Base-by-base conservation (phyloP, 352 stramenopile species). In the Phytophthora niederhauseri region DNA sequence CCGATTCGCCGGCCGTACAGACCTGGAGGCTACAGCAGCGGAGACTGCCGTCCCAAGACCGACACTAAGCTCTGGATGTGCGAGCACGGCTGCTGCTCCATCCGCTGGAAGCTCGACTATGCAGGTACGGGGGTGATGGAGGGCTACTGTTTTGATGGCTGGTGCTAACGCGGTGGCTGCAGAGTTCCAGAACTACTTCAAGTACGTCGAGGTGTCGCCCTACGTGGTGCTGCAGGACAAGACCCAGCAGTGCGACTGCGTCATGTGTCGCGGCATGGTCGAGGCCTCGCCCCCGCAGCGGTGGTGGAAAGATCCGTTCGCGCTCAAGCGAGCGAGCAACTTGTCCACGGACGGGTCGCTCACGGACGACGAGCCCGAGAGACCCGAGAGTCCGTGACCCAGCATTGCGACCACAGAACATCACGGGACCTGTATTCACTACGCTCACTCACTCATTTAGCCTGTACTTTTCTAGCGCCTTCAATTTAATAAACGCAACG, bases 91-190 rank as follows among this genome's bases (percentile, higher is more conserved):
- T 92, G 84, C 76, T 92, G 84, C 58, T 90, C 80, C 24, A 82
- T 92, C 58, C 84, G 82, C 34, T 88, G 81, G 81, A 92, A 92
- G 54, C 82, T 92, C 52, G 82, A 90, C 70, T 92, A 92, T 43
- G 84, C 80, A 38, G 80, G 80, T 85, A 68, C 15, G 65, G 15
- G n/a, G 43, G 24, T 26, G 24, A 26, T 26, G 24, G 4, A 26
- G 24, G 24, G 24, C 2, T 26, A 3, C 24, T 26, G 24, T 9
- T 9, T 19, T 52, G 0, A 19, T 22, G 24, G 19, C 7, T 4
- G 3, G n/a, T 28, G 45, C 45, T 49, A 3, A 22, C 41, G 15
- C 41, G 4, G 15, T 49, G 41, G 19, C 45, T 43, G 57, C 30
- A 78, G 84, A 87, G 66, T 87, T 91, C 57, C 78, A 87, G 60